Conservation (phyloP, 2,329 filamentous ascomycete species). For the Didymella glomerata region DNA sequence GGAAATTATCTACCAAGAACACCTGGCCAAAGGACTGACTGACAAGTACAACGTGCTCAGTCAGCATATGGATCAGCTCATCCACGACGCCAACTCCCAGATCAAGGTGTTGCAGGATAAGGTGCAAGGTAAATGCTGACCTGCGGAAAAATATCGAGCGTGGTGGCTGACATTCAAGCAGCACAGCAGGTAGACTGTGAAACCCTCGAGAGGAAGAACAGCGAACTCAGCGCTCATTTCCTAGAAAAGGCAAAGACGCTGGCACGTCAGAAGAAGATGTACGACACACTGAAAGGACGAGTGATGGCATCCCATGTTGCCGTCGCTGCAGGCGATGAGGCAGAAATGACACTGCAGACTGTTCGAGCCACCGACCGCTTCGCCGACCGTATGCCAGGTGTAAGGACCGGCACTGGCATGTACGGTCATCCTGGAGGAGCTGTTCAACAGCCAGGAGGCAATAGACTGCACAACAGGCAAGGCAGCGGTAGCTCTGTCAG, state of each 20-base stretch:
- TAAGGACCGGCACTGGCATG: conserved; percentile 35
- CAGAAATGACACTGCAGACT: conserved; percentile 41
- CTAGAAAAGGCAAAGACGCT: conserved; percentile 76
- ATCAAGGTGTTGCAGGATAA: conserved; percentile 72
- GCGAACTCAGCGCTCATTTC: conserved; percentile 72
- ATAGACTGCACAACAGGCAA: conserved; percentile 30
- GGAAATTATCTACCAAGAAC: conserved; percentile 84
- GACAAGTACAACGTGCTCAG: conserved; percentile 75
- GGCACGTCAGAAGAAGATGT: conserved; percentile 70
- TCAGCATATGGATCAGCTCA: conserved; percentile 73
- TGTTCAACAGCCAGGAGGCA: conserved; percentile 24
- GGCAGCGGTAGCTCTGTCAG: conserved; percentile 40
- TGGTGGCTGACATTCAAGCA: conserved; percentile 35
- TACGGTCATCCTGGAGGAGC: conserved; percentile 31
- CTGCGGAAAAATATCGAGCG: conserved; percentile 1
- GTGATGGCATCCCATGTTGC: conserved; percentile 64
- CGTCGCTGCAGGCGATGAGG: conserved; percentile 62
- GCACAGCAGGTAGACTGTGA: conserved; percentile 69
- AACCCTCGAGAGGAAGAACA: conserved; percentile 72
- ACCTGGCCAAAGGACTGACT: conserved; percentile 73
- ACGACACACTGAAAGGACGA: conserved; percentile 64
- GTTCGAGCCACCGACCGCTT: conserved; percentile 39
- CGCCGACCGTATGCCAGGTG: conserved; percentile 43
- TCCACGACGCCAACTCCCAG: conserved; percentile 78
- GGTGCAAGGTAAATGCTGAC: conserved; percentile 62